Conservation (phyloP, 441 rosid genomes). For the Jatropha podagrica region DNA sequence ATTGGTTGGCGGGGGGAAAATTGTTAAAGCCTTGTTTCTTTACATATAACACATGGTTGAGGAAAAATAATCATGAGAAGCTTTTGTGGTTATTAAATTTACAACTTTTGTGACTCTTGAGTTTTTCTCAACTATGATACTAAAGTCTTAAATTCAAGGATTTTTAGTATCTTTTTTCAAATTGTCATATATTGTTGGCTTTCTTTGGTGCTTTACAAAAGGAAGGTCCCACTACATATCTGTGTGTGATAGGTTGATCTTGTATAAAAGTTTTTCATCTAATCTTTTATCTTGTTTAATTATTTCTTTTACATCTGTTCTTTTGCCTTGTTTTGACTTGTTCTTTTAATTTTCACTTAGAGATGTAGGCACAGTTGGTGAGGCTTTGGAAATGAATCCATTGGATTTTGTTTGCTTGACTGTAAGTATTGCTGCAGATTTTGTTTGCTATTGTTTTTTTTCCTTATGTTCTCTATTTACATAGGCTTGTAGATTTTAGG, state of each 20-base stretch:
- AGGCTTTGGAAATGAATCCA: constrained; percentile 48
- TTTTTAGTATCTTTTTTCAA: neutral
- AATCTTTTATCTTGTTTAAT: neutral
- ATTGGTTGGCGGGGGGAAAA: too few species aligned
- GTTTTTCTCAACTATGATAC: neutral
- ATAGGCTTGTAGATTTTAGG: constrained; percentile 13
- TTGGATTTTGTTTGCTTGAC: constrained; percentile 33
- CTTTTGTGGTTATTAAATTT: neutral
- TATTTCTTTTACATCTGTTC: neutral
- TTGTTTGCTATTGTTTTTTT: constrained; percentile 7
- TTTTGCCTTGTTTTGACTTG: neutral
- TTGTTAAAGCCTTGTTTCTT: neutral
- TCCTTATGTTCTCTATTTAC: constrained; percentile 6
- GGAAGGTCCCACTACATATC: neutral
- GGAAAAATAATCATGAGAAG: neutral
- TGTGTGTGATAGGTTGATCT: neutral
- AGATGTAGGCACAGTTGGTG: constrained; percentile 46
- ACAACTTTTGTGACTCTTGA: neutral
- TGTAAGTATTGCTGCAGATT: constrained; percentile 42
- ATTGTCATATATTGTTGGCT: neutral
- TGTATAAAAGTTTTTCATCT: neutral
- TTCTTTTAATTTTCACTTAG: constrained; percentile 44
- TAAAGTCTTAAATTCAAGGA: neutral
- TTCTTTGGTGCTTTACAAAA: neutral
- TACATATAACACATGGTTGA: neutral